Base-by-base conservation (phyloP, 495 filamentous ascomycete genomes). In the Apiosordaria backusii region DNA sequence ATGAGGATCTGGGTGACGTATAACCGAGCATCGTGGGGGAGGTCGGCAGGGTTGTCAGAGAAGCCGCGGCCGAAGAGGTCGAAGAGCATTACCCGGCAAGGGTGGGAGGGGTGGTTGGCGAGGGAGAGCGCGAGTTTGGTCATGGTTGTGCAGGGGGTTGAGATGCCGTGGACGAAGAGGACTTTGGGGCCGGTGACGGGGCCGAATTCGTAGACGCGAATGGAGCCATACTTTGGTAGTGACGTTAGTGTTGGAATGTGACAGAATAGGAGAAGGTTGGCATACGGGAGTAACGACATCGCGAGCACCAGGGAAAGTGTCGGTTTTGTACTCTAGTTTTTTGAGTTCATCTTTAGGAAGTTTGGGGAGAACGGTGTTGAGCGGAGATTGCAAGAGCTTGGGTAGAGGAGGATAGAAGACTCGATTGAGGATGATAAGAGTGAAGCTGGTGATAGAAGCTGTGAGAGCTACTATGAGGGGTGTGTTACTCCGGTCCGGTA, bases 141-240 rank as follows among this genome's bases (percentile, higher is more conserved):
- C 2, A 96, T 80, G 3, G 91, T 85, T 68, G 90, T 83, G 75
- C 89, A 90, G 2, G 94, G 90, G 1, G 90, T 98, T 60, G 86
- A 89, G 71, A 96, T 96, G 26, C 94, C 94, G 73, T 96, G 93
- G 22, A 97, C 78, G 23, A 97, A 78, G 45, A 97, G 70, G 1
- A 96, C 89, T 72, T 92, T 97, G 22, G 83, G 78, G 3, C 93
- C 93, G 60, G 86, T 75, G 64, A 88, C 85, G n/a, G 92, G 92
- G 9, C 94, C 94, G 82, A 88, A 97, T 82, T 98, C 94, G 73
- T 97, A 96, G 15, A 93, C 89, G 50, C 91, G 80, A 25, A 92
- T 88, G 25, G 83, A 87, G 22, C 94, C 93, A 70, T 93, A 96
- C 65, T 92, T 84, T 29, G 35, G 10, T 45, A 13, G 35, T 45